Base-by-base conservation (phyloP, 139 green algal genomes). In the Auxenochlorella pyrenoidosa region DNA sequence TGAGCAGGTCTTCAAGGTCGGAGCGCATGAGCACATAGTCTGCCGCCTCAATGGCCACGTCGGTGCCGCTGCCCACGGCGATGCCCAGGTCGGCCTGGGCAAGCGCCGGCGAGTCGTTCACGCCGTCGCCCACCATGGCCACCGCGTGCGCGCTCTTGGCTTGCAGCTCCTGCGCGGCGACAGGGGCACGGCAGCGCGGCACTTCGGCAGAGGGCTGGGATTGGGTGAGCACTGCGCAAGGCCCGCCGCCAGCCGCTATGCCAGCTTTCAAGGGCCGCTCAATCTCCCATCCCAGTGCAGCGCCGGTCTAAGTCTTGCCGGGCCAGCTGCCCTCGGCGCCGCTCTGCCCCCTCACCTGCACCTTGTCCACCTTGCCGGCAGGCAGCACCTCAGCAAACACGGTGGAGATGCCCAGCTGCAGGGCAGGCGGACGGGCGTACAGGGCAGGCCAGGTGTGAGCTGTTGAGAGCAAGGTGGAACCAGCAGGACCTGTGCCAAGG, bases 91-190 rank as follows among this genome's bases (percentile, higher is more conserved):
- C 97, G 1, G 97, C 95, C 15, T 95, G 93, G 0, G 95, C 98
- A 47, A 99, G 93, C 6, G 98, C 98, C 21, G 98, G 98, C 1
- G 95, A 94, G 93, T 99, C 98, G 88, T 99, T 99, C 36, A 99
- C 91, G 60, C 98, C 98, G 87, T 99, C 98, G 6, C 98, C 98
- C 59, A 99, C 97, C 96, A 99, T 99, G 5, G 96, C 98, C 71
- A 99, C 98, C 44, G 94, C 88, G 26, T 90, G 72, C 32, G 83
- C 21, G 81, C 47, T 79, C 1, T 44, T n/a, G 1, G 47, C 54
- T 78, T 96, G 94, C 77, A 98, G 92, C 86, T 94, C 90, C 84
- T 88, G 86, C 44, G 93, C 24, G 24, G 70, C 28, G 18, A 16
- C 34, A 16, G 36, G 72, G 54, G 54, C 54, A 63, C 2, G 54